Evolutionary conservation across 2,329 filamentous ascomycete genomes (phyloP), one percentile per base, ranked within the genome.

Genomic region (Colletotrichum liriopes): DNA sequence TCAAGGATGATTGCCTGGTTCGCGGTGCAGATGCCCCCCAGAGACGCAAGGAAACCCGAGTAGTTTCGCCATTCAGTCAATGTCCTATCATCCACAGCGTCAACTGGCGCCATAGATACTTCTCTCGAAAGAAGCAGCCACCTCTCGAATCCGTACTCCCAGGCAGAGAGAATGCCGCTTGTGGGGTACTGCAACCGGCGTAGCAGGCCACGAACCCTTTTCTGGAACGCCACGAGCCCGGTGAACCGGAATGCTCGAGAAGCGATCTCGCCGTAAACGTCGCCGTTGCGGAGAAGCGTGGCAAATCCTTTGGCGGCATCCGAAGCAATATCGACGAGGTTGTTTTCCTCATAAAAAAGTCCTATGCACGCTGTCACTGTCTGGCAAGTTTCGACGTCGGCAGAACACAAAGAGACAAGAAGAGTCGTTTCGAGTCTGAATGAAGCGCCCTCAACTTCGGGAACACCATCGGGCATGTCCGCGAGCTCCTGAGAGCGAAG

Each of bases 161-260:
- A 93, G 3, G 91, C 91, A 67, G 88, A 86, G 37, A 93, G 81
- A 64, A 93, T 92, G n/a, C 90, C 91, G n/a, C 84, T 83, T 14
- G 89, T 91, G 26, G 91, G 91, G 74, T 87, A 88, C 60, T 89
- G 86, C 82, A 93, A 88, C 59, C 87, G 87, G 32, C 90, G 84
- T 29, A 93, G 78, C 41, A 93, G 84, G 16, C 86, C 85, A 55
- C 91, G 86, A 41, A 91, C 85, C 51, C 91, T 86, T 77, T 92
- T 93, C 75, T 93, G 91, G 76, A 93, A 93, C 2, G 91, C 91
- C 14, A 93, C 91, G 9, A 92, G 81, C 1, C 91, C 91, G 9
- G 91, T 93, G 76, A 93, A 91, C 37, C 90, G 86, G 76, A 93
- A 93, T 1, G 86, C 87, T 52, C 86, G 88, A 1, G 90, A 91